Evolutionary conservation across 495 filamentous ascomycete species (phyloP).

Genomic region (Rhizodiscina lignyota): DNA sequence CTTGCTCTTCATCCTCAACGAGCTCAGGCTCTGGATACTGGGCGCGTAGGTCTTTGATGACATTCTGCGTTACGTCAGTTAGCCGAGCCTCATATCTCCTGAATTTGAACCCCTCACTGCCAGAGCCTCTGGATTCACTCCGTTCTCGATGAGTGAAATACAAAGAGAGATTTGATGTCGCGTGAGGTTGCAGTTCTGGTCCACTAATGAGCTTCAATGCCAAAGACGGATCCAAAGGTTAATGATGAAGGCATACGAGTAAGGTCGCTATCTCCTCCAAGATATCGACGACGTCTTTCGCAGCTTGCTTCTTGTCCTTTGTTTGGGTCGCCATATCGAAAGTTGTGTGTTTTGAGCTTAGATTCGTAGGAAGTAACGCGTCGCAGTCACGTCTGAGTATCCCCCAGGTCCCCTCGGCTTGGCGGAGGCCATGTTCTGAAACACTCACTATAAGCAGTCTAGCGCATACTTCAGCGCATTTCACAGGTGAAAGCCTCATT

Average conservation of each 20-base stretch:
- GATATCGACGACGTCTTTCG: slow-evolving; percentile 92
- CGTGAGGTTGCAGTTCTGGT: slow-evolving; percentile 81
- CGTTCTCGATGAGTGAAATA: slow-evolving; percentile 92
- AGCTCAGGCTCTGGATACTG: slow-evolving; percentile 9
- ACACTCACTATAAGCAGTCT: no score
- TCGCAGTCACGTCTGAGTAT: no score
- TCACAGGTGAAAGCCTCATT: no score
- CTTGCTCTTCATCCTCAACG: not conserved
- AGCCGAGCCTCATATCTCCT: slow-evolving; percentile 1
- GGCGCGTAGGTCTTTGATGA: slow-evolving; percentile 17
- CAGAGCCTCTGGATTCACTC: slow-evolving; percentile 87
- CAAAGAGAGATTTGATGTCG: slow-evolving; percentile 81
- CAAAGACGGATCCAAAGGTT: slow-evolving; percentile 5
- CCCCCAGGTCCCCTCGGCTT: no score
- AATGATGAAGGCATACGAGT: slow-evolving; percentile 35
- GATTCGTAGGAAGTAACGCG: no score
- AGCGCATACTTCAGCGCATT: no score
- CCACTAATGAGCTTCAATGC: not conserved
- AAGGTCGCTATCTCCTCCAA: slow-evolving; percentile 85
- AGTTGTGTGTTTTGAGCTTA: no score
- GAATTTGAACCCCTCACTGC: slow-evolving; percentile 42
- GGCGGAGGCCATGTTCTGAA: no score
- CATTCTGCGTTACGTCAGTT: slow-evolving; percentile 11
- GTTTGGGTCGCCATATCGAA: slow-evolving; percentile 4
- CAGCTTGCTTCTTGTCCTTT: slow-evolving; percentile 67